phyloP scores from a whole-genome alignment of 345 rosid species.

The Euphorbia tirucalli region DNA sequence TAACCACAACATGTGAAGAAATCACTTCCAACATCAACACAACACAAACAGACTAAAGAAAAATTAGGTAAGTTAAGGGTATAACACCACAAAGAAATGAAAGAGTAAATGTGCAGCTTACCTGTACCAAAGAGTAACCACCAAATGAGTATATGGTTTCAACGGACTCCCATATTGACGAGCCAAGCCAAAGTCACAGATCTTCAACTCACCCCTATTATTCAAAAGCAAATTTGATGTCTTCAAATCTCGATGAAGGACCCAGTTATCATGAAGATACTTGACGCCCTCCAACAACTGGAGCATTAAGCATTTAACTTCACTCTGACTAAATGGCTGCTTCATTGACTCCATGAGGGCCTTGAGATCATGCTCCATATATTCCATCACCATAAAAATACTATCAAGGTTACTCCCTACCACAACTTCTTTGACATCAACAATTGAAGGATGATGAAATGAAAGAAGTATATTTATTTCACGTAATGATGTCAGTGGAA shows the following conservation, averaged over 20 bases:
- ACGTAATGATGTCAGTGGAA: slow-evolving; percentile 90
- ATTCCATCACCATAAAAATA: slow-evolving; percentile 99
- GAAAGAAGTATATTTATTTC: slow-evolving; percentile 98
- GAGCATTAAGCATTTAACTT: slow-evolving; percentile 96
- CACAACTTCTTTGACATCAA: slow-evolving; percentile 98
- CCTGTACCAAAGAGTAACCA: slow-evolving; percentile 99
- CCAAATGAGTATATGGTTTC: slow-evolving; percentile 97
- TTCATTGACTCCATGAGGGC: slow-evolving; percentile 95
- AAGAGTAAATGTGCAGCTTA: slow-evolving; percentile 25
- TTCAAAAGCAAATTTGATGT: slow-evolving; percentile 94
- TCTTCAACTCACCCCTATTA: slow-evolving; percentile 94
- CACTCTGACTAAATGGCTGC: slow-evolving; percentile 98
- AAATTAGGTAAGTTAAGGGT: not conserved
- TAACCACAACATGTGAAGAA: not conserved
- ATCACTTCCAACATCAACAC: not conserved
- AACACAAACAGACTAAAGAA: not conserved
- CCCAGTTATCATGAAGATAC: slow-evolving; percentile 99
- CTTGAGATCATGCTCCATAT: slow-evolving; percentile 98
- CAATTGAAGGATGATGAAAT: slow-evolving; percentile 89
- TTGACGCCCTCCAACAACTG: slow-evolving; percentile 90
- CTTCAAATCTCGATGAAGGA: slow-evolving; percentile 96
- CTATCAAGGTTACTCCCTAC: slow-evolving; percentile 94
- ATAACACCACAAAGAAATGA: not conserved
- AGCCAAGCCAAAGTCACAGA: slow-evolving; percentile 98
- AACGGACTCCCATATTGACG: slow-evolving; percentile 97